Evolutionary conservation across 2,329 filamentous ascomycete species (phyloP), one percentile per base, ranked within the genome.

Genomic region (Hypocrella siamensis): DNA sequence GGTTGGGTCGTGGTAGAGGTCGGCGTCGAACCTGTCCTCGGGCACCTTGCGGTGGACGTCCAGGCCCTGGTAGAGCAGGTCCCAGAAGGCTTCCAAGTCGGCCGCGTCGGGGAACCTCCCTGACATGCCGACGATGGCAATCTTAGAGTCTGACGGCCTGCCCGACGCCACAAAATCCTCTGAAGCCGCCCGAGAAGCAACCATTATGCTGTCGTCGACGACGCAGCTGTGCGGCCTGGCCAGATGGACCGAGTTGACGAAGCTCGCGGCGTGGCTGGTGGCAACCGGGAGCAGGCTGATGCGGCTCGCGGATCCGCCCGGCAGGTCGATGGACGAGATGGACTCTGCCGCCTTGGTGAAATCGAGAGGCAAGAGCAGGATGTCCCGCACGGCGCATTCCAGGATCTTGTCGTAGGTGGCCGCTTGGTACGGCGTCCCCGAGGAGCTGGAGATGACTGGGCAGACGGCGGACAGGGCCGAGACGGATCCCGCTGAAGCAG

Each of bases 1-100:
- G 8, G 70, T 71, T 9, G 72, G 64, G 44, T 82, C 75, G 39
- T 65, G 71, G 46, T 81, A 75, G 10, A 65, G 65, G 30, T 75
- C 60, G 12, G 71, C 65, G 39, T 79, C 68, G 53, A 79, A 81
- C 4, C 76, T 65, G 38, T 78, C 70, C 4, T 61, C 45, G 2
- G 75, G 75, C 14, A 77, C 58, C 36, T 61, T 61, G 31, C 60
- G 57, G 47, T 76, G 71, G 17, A 77, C 72, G 46, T 80, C 75
- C 3, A 75, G 60, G 15, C 75, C 75, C 45, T 72, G 66, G 43
- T 70, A 63, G 11, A 83, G 59, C 5, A 82, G 55, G 26, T 32
- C 26, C 31, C 31, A 32, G 17, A 32, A 24, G 9, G 7, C 31
- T 12, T 32, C 22, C 17, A 21, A 21, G 26, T n/a, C 16, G 7